Evolutionary conservation across 1,284 basidiomycete species (phyloP).

Genomic region (Trametes versicolor): DNA sequence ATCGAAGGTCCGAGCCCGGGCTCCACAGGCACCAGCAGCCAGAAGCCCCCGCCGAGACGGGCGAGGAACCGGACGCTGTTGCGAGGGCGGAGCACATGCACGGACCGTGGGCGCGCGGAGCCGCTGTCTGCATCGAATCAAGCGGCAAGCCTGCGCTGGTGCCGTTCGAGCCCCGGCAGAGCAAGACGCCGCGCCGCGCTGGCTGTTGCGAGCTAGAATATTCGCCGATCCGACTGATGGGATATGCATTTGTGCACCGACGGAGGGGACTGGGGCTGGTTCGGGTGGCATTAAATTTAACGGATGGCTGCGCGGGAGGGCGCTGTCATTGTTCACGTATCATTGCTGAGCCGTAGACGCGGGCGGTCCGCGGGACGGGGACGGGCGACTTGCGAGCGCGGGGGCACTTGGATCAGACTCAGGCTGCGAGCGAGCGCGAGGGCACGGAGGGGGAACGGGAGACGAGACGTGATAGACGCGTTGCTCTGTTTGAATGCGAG

Average conservation of each 20-base stretch:
- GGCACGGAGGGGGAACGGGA: constrained; percentile 3
- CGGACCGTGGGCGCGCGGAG: constrained; percentile 8
- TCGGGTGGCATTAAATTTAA: background rate
- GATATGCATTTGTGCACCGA: background rate
- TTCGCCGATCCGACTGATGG: constrained; percentile 27
- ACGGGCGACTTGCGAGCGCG: constrained; percentile 6
- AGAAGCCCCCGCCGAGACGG: too few relatives aligned
- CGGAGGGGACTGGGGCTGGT: background rate
- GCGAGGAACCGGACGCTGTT: constrained; percentile 6
- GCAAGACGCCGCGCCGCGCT: constrained; percentile 9
- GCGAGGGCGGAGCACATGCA: constrained; percentile 16
- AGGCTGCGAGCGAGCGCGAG: background rate
- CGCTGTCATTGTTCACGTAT: background rate
- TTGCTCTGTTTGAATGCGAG: constrained; percentile 24
- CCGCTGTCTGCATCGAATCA: constrained; percentile 2
- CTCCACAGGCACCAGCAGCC: too few relatives aligned
- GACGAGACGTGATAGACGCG: constrained; percentile 15
- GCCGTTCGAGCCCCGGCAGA: too few relatives aligned
- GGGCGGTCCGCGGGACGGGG: constrained; percentile 11
- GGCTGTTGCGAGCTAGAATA: constrained; percentile 18
- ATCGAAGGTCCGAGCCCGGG: too few relatives aligned
- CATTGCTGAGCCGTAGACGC: too few relatives aligned
- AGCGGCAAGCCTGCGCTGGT: background rate
- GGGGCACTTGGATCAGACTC: background rate
- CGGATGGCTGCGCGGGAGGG: background rate